Evolutionary conservation across 2,329 filamentous ascomycete genomes (phyloP), one percentile per base, ranked within the genome.

Genomic region (Drechslerella coelobrocha): DNA sequence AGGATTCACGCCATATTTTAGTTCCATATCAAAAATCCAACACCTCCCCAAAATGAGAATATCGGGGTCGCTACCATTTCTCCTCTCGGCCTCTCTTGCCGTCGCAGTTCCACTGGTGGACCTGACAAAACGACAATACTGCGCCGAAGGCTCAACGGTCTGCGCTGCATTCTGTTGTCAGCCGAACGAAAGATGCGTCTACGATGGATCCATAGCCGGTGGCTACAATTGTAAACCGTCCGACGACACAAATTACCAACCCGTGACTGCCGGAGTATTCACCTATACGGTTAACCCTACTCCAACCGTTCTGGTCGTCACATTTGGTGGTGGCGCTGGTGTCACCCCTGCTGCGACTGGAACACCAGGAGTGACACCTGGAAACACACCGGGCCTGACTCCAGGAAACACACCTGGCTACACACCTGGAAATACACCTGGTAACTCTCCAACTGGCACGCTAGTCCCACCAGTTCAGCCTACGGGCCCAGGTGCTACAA

Each of bases 41-140:
- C 45, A 56, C 21, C 31, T 10, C 3, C 19, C 24, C 53, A 71
- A 54, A 34, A 71, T 71, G 66, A 63, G 59, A 50, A 54, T 71
- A 71, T 60, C 66, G 48, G 55, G 9, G 23, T 43, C 47, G 4
- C 48, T 69, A 19, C 51, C 56, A 10, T 31, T 63, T 27, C 54
- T 71, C 39, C 66, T 71, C 55, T 59, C 59, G 26, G 59, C 53
- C 4, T 62, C 66, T 6, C 6, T 71, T 14, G 52, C 66, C 6
- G 17, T 63, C 31, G 66, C 66, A 31, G 43, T 23, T 71, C 66
- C 66, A 60, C 66, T 71, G 66, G 66, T 63, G 52, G 66, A 71
- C 27, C 50, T 71, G 45, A 41, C 59, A 34, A 71, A 71, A 37
- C 34, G 66, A 26, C 66, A 71, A 54, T 71, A 24, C 53, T 71